These are phyloP conservation scores for Phytopythium chamaehyphon DNA, from an alignment of 352 stramenopile genomes.

Conservation along the genomic window DNA sequence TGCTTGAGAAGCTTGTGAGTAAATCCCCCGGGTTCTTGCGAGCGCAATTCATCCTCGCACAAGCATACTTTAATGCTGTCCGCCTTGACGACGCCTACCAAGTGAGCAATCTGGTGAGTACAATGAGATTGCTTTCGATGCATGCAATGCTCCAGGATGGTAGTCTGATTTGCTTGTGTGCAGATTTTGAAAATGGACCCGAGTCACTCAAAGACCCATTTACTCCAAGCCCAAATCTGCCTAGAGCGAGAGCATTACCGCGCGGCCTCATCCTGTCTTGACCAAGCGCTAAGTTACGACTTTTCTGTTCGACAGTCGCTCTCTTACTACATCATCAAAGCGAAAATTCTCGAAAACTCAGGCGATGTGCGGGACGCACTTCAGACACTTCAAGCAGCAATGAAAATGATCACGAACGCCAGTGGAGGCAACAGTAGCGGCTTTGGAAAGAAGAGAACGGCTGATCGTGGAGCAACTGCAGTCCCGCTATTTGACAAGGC, in stretches of 20 bases:
- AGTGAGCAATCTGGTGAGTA: slow-evolving; percentile 49
- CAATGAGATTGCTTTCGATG: no score
- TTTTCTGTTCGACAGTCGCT: slow-evolving; percentile 84
- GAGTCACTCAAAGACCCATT: slow-evolving; percentile 62
- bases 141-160: not conserved
- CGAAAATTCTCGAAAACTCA: slow-evolving; percentile 69
- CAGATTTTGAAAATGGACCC: slow-evolving; percentile 78
- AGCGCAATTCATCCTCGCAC: slow-evolving; percentile 78
- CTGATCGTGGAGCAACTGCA: not conserved
- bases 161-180: not conserved
- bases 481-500: slow-evolving; percentile 80
- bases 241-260: slow-evolving; percentile 76
- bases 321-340: slow-evolving; percentile 87
- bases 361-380: slow-evolving; percentile 80
- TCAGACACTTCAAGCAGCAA: slow-evolving; percentile 69
- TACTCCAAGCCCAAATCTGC: slow-evolving; percentile 81
- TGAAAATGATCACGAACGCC: slow-evolving; percentile 50
- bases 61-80: slow-evolving; percentile 69
- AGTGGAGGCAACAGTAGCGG: slow-evolving; percentile 6
- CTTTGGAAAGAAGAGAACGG: slow-evolving; percentile 8
- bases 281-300: slow-evolving; percentile 87
- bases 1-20: slow-evolving; percentile 81
- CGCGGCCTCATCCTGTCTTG: slow-evolving; percentile 65
- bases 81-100: slow-evolving; percentile 80
- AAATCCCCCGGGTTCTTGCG: slow-evolving; percentile 83